phyloP scores from a whole-genome alignment of 306 rosid genomes.

The Cucurbita moschata region DNA sequence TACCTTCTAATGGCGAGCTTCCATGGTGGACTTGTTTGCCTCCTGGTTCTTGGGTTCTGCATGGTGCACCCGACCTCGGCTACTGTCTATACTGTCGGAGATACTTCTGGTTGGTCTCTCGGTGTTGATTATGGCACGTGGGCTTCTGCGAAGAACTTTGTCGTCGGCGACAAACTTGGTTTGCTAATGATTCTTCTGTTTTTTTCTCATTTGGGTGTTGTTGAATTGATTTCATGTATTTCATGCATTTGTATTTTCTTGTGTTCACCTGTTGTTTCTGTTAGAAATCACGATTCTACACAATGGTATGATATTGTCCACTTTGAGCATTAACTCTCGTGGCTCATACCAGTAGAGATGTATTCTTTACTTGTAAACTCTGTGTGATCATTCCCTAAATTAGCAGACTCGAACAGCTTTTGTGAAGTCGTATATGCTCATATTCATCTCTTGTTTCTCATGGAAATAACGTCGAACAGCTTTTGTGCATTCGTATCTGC shows the following conservation, averaged over 20 bases:
- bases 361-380: too few species aligned
- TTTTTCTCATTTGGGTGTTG: background rate
- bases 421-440: too few species aligned
- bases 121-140: constrained; percentile 67
- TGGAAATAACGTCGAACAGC: background rate
- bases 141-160: constrained; percentile 50
- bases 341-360: too few species aligned
- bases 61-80: constrained; percentile 41
- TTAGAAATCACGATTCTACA: too few species aligned
- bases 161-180: constrained; percentile 73
- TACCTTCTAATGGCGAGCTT: constrained; percentile 6
- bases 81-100: constrained; percentile 60
- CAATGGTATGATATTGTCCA: too few species aligned
- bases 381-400: too few species aligned
- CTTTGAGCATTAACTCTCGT: too few species aligned
- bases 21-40: constrained; percentile 16
- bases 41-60: constrained; percentile 18
- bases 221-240: background rate
- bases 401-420: background rate
- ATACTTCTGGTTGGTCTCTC: constrained; percentile 52
- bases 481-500: background rate
- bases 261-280: background rate
- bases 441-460: too few species aligned
- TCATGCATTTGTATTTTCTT: background rate
- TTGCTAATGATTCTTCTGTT: background rate